phyloP scores from a whole-genome alignment of 2,329 filamentous ascomycete genomes.

The Cladosporium sp. region DNA sequence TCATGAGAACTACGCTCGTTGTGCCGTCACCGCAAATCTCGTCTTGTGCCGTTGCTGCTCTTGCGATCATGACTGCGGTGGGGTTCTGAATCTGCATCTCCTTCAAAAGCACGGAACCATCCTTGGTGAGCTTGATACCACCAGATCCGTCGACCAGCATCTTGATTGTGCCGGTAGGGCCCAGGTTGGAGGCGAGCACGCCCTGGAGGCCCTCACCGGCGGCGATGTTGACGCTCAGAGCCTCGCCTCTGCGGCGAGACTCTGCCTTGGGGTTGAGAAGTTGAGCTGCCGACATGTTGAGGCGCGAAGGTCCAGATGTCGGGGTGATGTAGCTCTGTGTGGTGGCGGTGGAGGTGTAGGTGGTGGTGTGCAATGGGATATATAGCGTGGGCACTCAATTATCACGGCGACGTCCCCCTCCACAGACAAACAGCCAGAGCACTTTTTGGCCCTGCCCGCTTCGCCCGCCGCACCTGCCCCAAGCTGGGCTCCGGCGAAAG shows the following conservation, averaged over 20 bases:
- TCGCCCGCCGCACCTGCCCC: neutral
- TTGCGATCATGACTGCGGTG: slow-evolving; percentile 76
- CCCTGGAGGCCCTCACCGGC: slow-evolving; percentile 75
- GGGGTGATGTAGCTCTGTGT: slow-evolving; percentile 3
- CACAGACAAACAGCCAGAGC: neutral
- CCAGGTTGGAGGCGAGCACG: slow-evolving; percentile 92
- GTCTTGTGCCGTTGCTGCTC: slow-evolving; percentile 92
- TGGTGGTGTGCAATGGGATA: neutral
- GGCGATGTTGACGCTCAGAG: slow-evolving; percentile 92
- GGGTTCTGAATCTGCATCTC: slow-evolving; percentile 96
- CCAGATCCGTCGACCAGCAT: slow-evolving; percentile 70
- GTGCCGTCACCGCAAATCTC: slow-evolving; percentile 98
- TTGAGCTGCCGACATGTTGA: slow-evolving; percentile 87
- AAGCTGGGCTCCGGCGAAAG: too few relatives aligned
- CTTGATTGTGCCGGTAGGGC: slow-evolving; percentile 90
- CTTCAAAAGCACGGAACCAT: slow-evolving; percentile 79
- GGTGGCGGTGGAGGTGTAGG: neutral
- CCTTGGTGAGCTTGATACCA: slow-evolving; percentile 96
- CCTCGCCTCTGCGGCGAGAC: slow-evolving; percentile 94
- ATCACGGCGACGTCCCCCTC: neutral
- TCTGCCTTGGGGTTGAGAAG: slow-evolving; percentile 98
- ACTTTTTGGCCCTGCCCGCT: neutral
- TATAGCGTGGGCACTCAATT: neutral
- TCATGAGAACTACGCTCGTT: slow-evolving; percentile 89
- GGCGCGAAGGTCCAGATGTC: slow-evolving; percentile 1